Base-by-base conservation (phyloP, 2,329 filamentous ascomycete genomes). In the Sporothrix sp. region DNA sequence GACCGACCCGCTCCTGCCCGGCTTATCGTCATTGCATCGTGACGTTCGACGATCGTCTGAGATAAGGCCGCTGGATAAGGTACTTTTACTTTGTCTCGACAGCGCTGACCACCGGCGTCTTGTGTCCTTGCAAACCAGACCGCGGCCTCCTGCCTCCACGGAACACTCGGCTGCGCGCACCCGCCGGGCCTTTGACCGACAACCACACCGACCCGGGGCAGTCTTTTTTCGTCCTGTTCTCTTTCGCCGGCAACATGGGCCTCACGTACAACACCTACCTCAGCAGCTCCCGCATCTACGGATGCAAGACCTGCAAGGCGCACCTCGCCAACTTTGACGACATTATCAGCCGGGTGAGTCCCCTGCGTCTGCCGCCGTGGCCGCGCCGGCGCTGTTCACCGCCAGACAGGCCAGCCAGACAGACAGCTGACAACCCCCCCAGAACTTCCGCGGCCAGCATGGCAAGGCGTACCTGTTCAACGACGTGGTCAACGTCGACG, bases 391-490 rank as follows among this genome's bases (percentile, higher is more conserved):
- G n/a, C n/a, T n/a, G n/a, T n/a, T n/a, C n/a, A n/a, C n/a, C n/a
- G n/a, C n/a, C n/a, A n/a, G n/a, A n/a, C n/a, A n/a, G n/a, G n/a
- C n/a, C 4, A 4, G 13, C 14, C 37, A 37, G 36, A 52, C 42
- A 47, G 14, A 48, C 16, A 18, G 18, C 33, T 46, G 7, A 23
- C n/a, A 14, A 2, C 2, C 16, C 18, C 4, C 9, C 2, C 53
- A 97, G 89, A 96, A 95, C 71, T 98, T 98, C 73, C 88, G 93
- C 56, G 93, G 93, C 62, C 91, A 97, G 67, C 91, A 97, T 68
- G 93, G 93, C 65, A 97, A 97, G 71, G 93, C 93, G 51, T 98
- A 90, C 70, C 84, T 98, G 58, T 97, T 98, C 76, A 86, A 91
- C 69, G 81, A 68, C 56, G 93, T 98, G 50, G 93, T 98, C 67